Conservation (phyloP, 1,284 basidiomycete genomes). For the Rhodotorula glutinis region DNA sequence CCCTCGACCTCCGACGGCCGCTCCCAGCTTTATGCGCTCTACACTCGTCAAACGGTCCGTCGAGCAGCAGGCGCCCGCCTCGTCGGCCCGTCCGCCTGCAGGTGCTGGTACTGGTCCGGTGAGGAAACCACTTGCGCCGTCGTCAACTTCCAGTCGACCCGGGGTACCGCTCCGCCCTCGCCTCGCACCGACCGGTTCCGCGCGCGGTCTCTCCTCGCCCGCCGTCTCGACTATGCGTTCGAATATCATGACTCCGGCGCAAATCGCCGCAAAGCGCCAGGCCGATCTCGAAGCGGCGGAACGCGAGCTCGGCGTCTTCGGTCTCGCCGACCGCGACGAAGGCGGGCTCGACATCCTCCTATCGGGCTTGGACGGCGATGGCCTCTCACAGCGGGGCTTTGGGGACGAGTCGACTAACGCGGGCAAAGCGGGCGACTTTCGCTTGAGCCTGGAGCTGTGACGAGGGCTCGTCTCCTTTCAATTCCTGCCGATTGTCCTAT, state of each 20-base stretch:
- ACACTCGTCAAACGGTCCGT: no score
- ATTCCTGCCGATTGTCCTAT: not conserved
- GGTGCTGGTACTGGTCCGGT: no score
- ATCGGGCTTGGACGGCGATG: not conserved
- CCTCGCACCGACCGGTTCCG: not conserved
- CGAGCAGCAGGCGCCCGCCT: no score
- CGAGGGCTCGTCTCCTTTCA: not conserved
- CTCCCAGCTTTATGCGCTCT: no score
- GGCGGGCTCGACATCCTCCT: not conserved
- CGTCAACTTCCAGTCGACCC: no score
- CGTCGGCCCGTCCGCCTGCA: no score
- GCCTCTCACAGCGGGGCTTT: not conserved
- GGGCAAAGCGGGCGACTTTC: not conserved
- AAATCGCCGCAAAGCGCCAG: not conserved
- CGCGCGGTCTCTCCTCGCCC: not conserved
- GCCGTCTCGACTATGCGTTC: not conserved
- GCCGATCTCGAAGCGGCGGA: slow-evolving; percentile 5
- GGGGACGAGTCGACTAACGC: not conserved
- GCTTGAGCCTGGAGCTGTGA: slow-evolving; percentile 6
- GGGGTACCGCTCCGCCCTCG: not conserved
- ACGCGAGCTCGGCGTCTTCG: slow-evolving; percentile 20
- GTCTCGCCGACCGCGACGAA: not conserved
- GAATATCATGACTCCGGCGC: not conserved
- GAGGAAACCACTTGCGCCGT: no score
- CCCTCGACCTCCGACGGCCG: no score